Evolutionary conservation across 495 filamentous ascomycete genomes (phyloP).

Genomic region (Chlorociboria aeruginascens): DNA sequence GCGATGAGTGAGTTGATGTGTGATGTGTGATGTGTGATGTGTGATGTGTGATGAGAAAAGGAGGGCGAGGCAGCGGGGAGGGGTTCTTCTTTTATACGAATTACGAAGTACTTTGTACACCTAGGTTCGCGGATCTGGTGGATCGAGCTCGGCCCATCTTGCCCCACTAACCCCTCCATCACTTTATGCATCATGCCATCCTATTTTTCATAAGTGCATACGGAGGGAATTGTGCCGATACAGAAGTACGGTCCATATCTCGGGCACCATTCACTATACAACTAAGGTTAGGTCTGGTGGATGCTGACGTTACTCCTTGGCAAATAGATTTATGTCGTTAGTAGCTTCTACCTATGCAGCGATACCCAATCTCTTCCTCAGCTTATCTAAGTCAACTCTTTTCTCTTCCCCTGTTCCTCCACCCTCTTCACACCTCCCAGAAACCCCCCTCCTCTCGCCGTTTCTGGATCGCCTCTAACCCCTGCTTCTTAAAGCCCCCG

Average conservation of each 20-base stretch:
- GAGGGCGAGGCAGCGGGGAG: neutral
- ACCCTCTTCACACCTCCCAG: neutral
- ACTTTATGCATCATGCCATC: no score
- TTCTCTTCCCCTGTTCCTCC: neutral
- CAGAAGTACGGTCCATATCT: no score
- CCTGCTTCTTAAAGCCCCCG: conserved; percentile 17
- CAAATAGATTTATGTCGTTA: no score
- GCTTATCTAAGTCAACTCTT: neutral
- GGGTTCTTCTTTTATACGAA: neutral
- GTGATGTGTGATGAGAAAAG: neutral
- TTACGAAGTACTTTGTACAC: no score
- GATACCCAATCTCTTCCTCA: neutral
- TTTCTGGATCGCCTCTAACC: conserved; percentile 7
- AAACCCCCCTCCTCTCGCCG: conserved; percentile 1
- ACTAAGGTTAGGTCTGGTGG: no score
- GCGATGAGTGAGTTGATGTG: conserved; percentile 3
- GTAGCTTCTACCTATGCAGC: neutral
- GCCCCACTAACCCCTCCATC: no score
- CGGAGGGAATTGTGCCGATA: no score
- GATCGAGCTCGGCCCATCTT: no score
- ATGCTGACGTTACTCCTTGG: no score
- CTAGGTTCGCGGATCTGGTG: no score
- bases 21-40: neutral
- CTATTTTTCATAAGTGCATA: no score
- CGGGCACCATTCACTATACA: no score